Percentiles rank a stretch among this genome's conserved stretches.
These are phyloP conservation scores for Acacia crassicarpa DNA, from an alignment of 306 rosid species.

Conservation along the genomic window DNA sequence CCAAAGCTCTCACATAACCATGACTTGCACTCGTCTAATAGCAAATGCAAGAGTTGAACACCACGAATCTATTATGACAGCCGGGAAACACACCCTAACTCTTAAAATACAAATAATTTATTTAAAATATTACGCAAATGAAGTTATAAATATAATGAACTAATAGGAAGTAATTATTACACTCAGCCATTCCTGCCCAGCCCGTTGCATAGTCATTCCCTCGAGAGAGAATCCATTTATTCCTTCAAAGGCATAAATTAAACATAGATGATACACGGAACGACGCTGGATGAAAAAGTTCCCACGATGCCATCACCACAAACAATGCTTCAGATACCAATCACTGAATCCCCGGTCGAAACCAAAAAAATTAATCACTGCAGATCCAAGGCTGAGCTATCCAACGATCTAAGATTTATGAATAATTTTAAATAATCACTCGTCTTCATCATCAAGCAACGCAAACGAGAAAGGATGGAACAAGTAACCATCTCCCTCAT, in stretches of 20 bases:
- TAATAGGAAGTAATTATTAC: conserved; percentile 28
- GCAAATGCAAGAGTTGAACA: neutral
- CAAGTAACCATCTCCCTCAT: conserved; percentile 85
- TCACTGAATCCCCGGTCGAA: conserved; percentile 24
- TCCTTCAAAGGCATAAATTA: conserved; percentile 32
- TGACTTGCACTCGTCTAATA: neutral
- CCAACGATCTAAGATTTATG: conserved; percentile 2
- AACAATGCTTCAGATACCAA: conserved; percentile 22
- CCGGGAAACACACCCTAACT: neutral
- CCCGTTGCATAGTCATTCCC: conserved; percentile 24
- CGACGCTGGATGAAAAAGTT: conserved; percentile 27
- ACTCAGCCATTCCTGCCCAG: conserved; percentile 28
- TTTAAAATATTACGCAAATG: neutral
- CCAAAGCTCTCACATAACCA: neutral
- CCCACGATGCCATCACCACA: conserved; percentile 15
- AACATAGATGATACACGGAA: conserved; percentile 30
- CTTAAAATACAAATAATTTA: neutral
- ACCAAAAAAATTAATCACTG: conserved; percentile 40
- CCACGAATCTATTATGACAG: neutral
- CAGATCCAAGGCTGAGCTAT: conserved; percentile 45
- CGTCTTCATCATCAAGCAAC: conserved; percentile 65
- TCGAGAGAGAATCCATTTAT: conserved; percentile 28
- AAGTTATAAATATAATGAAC: conserved; percentile 5
- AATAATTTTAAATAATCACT: conserved; percentile 39
- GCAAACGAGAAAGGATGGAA: conserved; percentile 77